Evolutionary conservation across 164 flowering plant genomes (phyloP), one percentile per base, ranked within the genome.

Genomic region (Cinnamomum chago): DNA sequence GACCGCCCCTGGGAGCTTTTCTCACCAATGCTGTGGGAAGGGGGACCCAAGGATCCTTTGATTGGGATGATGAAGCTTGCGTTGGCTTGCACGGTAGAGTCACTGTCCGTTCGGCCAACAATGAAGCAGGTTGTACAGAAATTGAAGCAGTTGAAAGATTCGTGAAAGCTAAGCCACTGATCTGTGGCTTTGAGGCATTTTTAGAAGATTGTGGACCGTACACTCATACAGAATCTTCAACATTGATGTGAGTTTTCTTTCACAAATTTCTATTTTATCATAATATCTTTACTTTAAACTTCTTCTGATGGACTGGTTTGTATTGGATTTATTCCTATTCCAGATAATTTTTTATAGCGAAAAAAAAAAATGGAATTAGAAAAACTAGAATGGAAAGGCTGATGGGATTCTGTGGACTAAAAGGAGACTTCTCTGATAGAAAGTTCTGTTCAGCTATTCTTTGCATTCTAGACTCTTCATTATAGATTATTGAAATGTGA

Each of bases 121-220:
- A 88, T 91, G 91, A 85, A 82, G 77, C 87, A 82, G 58, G 93
- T 89, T 55, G 75, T 88, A 25, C 86, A 85, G 72, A 86, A 72
- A 80, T 72, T 91, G 83, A 85, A 82, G 74, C 89, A 87, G 81
- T 73, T 89, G 75, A 78, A 23, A 25, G 52, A 23, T 62, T 76
- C 67, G 58, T 58, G 77, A 76, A 72, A 65, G 35, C 27, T 80
- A 72, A 18, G n/a, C 60, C 60, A 17, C 7, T 55, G 60, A 17
- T 64, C 23, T 20, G n/a, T 25, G 28, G 35, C 30, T 67, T 20
- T 67, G 40, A 18, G 17, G 40, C 66, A 64, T 22, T 12, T 64
- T 22, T 17, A 64, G 67, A 64, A 22, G 67, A 2, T 64, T 24
- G 23, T 24, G 22, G 22, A 13, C 67, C 22, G 10, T 13, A 64